Percentiles rank a stretch among this genome's conserved stretches.
These are phyloP conservation scores for Syzygium aqueum DNA, from an alignment of 345 rosid species.

Conservation along the genomic window DNA sequence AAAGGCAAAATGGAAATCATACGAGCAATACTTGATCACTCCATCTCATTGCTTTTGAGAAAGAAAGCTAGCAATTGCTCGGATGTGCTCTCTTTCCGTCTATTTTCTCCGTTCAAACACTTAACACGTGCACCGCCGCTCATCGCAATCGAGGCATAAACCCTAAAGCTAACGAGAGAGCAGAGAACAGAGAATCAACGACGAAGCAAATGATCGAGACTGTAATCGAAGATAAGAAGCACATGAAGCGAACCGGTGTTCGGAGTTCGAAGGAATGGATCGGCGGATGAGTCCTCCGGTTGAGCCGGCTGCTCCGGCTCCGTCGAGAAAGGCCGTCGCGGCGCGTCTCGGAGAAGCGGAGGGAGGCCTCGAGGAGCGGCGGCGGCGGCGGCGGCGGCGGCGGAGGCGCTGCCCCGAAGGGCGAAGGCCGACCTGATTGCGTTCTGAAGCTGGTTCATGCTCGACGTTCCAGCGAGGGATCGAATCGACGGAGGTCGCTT, in stretches of 20 bases:
- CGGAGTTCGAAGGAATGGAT: constrained; percentile 14
- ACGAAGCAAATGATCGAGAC: neutral
- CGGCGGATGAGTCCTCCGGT: constrained; percentile 16
- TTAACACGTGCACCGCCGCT: neutral
- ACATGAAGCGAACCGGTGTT: constrained; percentile 7
- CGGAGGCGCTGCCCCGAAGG: constrained; percentile 2
- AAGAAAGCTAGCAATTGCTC: neutral
- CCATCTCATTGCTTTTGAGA: neutral
- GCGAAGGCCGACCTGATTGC: constrained; percentile 18
- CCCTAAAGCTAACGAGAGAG: neutral
- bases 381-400: neutral
- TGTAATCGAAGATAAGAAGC: neutral
- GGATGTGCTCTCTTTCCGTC: neutral
- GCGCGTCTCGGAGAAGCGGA: constrained; percentile 15
- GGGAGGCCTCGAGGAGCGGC: constrained; percentile 5
- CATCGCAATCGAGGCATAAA: neutral
- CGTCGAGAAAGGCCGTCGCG: constrained; percentile 42
- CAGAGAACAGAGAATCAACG: neutral
- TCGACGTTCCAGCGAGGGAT: neutral
- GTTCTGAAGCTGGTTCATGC: constrained; percentile 30
- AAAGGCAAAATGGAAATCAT: neutral
- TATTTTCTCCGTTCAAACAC: neutral
- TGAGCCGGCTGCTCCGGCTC: constrained; percentile 20
- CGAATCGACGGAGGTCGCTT: neutral
- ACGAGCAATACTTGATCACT: neutral